Base-by-base conservation (phyloP, 805 yeast genomes). In the Myxozyma neotropica region DNA sequence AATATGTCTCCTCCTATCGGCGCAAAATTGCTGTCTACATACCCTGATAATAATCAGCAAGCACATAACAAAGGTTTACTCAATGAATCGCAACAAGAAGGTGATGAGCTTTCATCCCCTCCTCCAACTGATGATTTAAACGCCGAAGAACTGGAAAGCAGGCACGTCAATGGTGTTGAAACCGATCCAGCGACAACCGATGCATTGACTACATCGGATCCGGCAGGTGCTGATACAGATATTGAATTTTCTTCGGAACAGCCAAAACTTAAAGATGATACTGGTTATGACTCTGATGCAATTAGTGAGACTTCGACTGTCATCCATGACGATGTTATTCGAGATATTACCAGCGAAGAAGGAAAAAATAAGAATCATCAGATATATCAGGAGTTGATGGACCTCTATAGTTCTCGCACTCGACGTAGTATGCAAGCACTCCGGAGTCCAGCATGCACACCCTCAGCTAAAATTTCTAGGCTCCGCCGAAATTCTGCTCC, bases 261-360 rank as follows among this genome's bases (percentile, higher is more conserved):
- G n/a, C 27, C 17, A 23, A 39, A 47, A 24, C 47, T 42, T 12
- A 45, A 33, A 2, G 46, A 26, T 4, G 59, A 55, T 38, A 27
- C 24, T 7, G 58, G 24, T n/a, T 42, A 44, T 19, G 50, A 45
- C 24, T 51, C 59, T 29, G 64, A 57, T 29, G 60, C 58, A 6
- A 13, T 59, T 13, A 61, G 65, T 39, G 65, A 61, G 39, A 42
- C 64, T 5, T 55, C 63, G 4, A 61, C 65, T 10, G 56, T 54
- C 7, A 52, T 61, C 19, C 35, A 47, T 2, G 58, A 51, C 4
- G 58, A 61, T 3, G 47, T 43, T 19, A 44, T 40, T 7, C 45
- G 33, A 12, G 27, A 26, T 15, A 40, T 54, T 23, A 43, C 46
- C 12, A 51, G 54, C 38, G 51, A 38, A 33, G 56, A 60, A 29